Evolutionary conservation across 441 rosid species (phyloP).

Genomic region (Gossypium schwendimanii): DNA sequence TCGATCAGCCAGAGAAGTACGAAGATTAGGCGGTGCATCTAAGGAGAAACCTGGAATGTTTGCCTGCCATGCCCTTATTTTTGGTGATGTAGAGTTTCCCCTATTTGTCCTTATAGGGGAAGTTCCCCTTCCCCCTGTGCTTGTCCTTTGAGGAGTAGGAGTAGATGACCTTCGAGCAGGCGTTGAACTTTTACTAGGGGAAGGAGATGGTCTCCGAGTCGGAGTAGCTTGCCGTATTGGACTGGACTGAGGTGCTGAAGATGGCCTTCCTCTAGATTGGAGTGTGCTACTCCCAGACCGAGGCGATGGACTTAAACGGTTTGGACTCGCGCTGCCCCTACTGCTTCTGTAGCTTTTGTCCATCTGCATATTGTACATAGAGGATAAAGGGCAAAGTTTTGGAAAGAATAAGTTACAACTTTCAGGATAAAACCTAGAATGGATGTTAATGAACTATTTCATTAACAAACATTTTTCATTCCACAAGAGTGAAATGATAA

Average conservation of each 20-base stretch:
- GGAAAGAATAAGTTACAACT: not conserved
- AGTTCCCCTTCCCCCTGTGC: conserved; percentile 63
- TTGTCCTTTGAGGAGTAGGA: conserved; percentile 71
- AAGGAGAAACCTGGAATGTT: conserved; percentile 89
- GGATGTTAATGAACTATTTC: not conserved
- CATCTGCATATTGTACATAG: conserved; percentile 45
- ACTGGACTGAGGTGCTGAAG: conserved; percentile 69
- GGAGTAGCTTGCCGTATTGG: conserved; percentile 62
- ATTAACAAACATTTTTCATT: not conserved
- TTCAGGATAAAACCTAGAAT: not conserved
- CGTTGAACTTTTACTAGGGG: conserved; percentile 59
- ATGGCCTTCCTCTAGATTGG: conserved; percentile 81
- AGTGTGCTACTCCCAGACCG: conserved; percentile 56
- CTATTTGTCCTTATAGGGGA: conserved; percentile 67
- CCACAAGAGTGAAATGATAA: conserved; percentile 16
- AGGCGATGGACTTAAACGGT: conserved; percentile 87
- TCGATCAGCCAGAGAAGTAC: conserved; percentile 91
- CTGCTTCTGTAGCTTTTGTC: conserved; percentile 90
- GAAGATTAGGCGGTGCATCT: conserved; percentile 96
- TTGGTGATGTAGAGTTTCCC: conserved; percentile 90
- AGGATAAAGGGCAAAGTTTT: not conserved
- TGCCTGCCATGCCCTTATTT: conserved; percentile 85
- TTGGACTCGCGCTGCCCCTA: conserved; percentile 96
- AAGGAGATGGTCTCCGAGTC: conserved; percentile 67
- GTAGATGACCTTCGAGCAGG: conserved; percentile 65